phyloP scores from a whole-genome alignment of 169 alveolate species.

The Plasmodium gallinaceum region DNA sequence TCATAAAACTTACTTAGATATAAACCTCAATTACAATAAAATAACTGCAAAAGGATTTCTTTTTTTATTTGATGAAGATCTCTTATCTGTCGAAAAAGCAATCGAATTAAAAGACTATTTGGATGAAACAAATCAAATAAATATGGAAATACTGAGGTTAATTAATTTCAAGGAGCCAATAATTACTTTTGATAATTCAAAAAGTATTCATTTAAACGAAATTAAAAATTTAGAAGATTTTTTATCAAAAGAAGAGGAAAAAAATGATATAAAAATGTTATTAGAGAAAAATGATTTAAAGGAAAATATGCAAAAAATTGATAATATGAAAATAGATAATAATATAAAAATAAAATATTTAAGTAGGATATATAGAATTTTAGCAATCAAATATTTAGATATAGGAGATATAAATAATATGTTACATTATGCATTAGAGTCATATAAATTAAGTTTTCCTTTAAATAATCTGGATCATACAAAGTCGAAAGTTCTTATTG shows the following conservation, averaged over 20 bases:
- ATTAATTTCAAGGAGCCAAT: slow-evolving; percentile 61
- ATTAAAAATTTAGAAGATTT: slow-evolving; percentile 35
- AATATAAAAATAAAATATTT: slow-evolving; percentile 20
- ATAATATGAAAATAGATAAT: neutral
- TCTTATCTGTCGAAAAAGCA: slow-evolving; percentile 14
- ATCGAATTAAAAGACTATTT: slow-evolving; percentile 17
- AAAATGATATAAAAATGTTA: neutral
- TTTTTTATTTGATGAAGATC: slow-evolving; percentile 45
- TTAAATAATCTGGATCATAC: slow-evolving; percentile 44
- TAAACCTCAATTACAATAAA: slow-evolving; percentile 48
- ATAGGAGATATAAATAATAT: slow-evolving; percentile 23
- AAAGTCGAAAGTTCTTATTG: slow-evolving; percentile 74
- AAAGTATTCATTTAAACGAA: slow-evolving; percentile 23
- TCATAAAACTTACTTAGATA: slow-evolving; percentile 49
- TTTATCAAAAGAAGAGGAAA: slow-evolving; percentile 19
- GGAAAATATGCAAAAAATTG: neutral
- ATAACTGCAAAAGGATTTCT: slow-evolving; percentile 64
- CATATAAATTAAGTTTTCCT: slow-evolving; percentile 60
- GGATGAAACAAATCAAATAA: neutral
- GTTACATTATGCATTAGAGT: slow-evolving; percentile 44
- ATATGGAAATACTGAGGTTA: neutral
- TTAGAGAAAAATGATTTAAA: neutral
- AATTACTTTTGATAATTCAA: slow-evolving; percentile 48
- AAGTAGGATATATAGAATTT: slow-evolving; percentile 63
- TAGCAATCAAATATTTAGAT: slow-evolving; percentile 55